Evolutionary conservation across 2,329 filamentous ascomycete species (phyloP).

Genomic region (Alternaria incomplexa): DNA sequence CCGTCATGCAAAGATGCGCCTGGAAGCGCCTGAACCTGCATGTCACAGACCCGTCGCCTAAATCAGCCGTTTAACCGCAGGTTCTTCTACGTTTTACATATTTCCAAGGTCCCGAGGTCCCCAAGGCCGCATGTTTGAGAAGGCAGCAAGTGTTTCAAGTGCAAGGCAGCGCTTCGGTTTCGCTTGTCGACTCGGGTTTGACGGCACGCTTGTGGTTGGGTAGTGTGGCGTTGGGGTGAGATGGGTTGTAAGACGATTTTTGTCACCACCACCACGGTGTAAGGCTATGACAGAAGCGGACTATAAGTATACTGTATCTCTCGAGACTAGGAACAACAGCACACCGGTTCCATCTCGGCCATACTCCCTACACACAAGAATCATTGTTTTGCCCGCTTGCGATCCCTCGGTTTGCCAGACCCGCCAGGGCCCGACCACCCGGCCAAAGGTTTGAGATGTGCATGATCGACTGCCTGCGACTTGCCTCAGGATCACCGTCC

Average conservation of each 20-base stretch:
- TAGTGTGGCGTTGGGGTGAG: background rate
- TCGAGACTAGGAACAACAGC: background rate
- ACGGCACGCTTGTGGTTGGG: background rate
- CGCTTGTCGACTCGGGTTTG: background rate
- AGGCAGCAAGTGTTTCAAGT: constrained; percentile 2
- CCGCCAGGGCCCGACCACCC: background rate
- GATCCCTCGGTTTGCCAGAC: background rate
- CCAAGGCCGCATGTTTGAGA: constrained; percentile 12
- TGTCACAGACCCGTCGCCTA: background rate
- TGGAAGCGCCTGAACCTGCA: background rate
- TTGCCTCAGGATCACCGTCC: constrained; percentile 6
- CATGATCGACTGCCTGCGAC: constrained; percentile 1
- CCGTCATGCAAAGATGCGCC: background rate
- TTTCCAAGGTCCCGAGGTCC: background rate
- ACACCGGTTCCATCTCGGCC: background rate
- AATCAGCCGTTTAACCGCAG: constrained; percentile 11
- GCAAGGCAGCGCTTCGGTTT: background rate
- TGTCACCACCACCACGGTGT: background rate
- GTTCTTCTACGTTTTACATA: constrained; percentile 13
- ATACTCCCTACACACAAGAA: constrained; percentile 1
- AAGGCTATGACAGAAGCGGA: background rate
- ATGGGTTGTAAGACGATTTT: background rate
- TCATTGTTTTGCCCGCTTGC: background rate
- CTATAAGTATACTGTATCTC: background rate
- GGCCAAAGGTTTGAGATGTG: constrained; percentile 7